Percentiles rank a stretch among this genome's conserved stretches.
Conservation (phyloP, 2,329 filamentous ascomycete species). For the Thermomyces lanuginosus region DNA sequence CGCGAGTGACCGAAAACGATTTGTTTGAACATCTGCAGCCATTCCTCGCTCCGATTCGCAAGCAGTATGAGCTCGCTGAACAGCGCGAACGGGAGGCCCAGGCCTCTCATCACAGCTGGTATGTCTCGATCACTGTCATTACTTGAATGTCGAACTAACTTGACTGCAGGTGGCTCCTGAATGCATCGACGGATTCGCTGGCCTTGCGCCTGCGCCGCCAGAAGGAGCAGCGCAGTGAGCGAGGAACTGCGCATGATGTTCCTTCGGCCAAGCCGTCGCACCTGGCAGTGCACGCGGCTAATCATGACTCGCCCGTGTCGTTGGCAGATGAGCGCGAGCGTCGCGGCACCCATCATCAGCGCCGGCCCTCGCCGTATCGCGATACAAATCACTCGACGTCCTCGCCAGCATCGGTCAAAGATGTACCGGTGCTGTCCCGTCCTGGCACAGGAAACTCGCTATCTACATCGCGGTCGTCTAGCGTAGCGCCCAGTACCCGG, state of each 20-base stretch:
- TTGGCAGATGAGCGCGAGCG: constrained; percentile 18
- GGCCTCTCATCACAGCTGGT: constrained; percentile 26
- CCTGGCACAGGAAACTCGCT: constrained; percentile 24
- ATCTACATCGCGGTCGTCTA: constrained; percentile 29
- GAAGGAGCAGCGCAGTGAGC: constrained; percentile 18
- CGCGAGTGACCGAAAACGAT: constrained; percentile 69
- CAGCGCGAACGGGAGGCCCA: constrained; percentile 33
- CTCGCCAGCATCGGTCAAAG: constrained; percentile 29
- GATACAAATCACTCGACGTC: constrained; percentile 19
- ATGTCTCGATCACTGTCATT: too few relatives aligned
- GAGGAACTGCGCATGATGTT: constrained; percentile 8
- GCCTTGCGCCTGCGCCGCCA: constrained; percentile 22
- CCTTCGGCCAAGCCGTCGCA: constrained; percentile 12
- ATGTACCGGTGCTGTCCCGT: constrained; percentile 28
- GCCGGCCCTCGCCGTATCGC: constrained; percentile 19
- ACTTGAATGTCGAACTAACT: too few relatives aligned
- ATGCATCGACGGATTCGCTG: constrained; percentile 20
- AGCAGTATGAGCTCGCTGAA: constrained; percentile 37
- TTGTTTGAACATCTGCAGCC: constrained; percentile 73
- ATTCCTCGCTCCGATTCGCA: constrained; percentile 73
- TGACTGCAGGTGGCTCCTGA: constrained; percentile 24
- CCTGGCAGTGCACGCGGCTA: constrained; percentile 12
- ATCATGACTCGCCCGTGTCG: constrained; percentile 16
- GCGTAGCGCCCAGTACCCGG: constrained; percentile 26
- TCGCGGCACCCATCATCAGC: constrained; percentile 23